Conservation (phyloP, 1,284 basidiomycete species). For the Leccinum ponderosum region DNA sequence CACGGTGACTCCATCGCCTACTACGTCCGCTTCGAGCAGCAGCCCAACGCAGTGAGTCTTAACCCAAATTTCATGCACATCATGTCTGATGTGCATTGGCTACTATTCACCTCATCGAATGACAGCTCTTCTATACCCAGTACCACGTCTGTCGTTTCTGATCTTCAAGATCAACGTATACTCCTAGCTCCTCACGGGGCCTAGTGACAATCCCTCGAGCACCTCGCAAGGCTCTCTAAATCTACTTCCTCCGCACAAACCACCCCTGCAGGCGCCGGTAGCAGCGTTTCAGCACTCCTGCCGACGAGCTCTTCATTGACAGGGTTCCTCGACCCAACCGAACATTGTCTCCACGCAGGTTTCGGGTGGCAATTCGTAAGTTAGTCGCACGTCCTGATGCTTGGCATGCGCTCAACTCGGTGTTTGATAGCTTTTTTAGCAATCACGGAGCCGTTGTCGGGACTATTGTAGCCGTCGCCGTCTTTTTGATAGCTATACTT, state of each 20-base stretch:
- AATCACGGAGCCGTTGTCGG: conserved; percentile 57
- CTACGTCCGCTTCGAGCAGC: background rate
- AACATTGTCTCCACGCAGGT: conserved; percentile 48
- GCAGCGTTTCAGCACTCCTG: conserved; percentile 41
- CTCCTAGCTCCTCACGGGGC: background rate
- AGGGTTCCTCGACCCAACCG: conserved; percentile 41
- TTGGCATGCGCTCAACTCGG: background rate
- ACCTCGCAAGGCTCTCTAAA: background rate
- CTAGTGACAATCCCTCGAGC: background rate
- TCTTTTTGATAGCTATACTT: conserved; percentile 39
- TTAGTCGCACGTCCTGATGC: background rate
- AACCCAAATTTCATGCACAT: background rate
- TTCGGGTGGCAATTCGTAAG: conserved; percentile 25
- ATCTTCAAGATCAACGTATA: background rate
- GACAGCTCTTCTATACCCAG: background rate
- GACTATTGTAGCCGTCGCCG: conserved; percentile 54
- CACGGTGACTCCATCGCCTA: background rate
- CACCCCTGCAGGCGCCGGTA: conserved; percentile 20
- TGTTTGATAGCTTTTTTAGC: conserved; percentile 47
- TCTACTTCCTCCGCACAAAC: conserved; percentile 1
- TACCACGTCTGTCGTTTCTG: background rate
- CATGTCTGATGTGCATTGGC: background rate
- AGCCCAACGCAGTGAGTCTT: conserved; percentile 2
- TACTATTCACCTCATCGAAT: background rate
- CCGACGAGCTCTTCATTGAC: conserved; percentile 39